These are phyloP conservation scores for Maudiozyma barnettii DNA, from an alignment of 805 yeast genomes.

Conservation along the genomic window DNA sequence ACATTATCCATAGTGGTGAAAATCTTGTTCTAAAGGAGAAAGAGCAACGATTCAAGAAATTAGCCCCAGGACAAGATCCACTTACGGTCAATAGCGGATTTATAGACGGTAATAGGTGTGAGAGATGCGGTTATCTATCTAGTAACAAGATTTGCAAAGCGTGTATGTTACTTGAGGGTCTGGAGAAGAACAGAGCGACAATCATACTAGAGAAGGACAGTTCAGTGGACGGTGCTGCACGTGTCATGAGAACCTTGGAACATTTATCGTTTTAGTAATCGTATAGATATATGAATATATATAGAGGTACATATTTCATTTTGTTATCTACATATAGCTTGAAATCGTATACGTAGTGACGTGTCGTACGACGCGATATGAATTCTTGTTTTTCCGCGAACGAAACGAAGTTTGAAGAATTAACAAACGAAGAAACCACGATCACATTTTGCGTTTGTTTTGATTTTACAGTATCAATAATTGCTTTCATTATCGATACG, in stretches of 20 bases:
- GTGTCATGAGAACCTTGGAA: constrained; percentile 51
- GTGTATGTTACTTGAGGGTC: constrained; percentile 75
- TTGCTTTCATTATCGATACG: too few species aligned
- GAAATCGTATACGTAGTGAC: too few species aligned
- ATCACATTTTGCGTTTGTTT: neutral
- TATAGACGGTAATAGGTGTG: constrained; percentile 68
- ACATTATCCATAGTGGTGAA: constrained; percentile 91
- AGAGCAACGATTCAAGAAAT: constrained; percentile 26
- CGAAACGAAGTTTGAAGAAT: neutral
- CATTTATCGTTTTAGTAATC: constrained; percentile 43
- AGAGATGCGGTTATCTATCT: constrained; percentile 84
- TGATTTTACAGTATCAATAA: neutral
- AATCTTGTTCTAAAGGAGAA: constrained; percentile 57
- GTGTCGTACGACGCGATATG: neutral
- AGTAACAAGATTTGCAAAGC: constrained; percentile 89
- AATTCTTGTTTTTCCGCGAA: neutral
- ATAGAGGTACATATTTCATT: neutral
- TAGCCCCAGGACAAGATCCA: constrained; percentile 2
- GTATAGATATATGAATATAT: neutral
- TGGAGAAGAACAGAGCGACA: constrained; percentile 68
- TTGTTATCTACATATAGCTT: neutral
- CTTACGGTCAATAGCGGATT: constrained; percentile 19
- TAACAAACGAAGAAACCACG: neutral
- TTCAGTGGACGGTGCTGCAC: constrained; percentile 52
- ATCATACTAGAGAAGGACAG: constrained; percentile 43